A percentile compares a stretch with the other conserved stretches of the same genome.
Conservation (phyloP, 164 flowering plant species). For the Dillenia turbinata region DNA sequence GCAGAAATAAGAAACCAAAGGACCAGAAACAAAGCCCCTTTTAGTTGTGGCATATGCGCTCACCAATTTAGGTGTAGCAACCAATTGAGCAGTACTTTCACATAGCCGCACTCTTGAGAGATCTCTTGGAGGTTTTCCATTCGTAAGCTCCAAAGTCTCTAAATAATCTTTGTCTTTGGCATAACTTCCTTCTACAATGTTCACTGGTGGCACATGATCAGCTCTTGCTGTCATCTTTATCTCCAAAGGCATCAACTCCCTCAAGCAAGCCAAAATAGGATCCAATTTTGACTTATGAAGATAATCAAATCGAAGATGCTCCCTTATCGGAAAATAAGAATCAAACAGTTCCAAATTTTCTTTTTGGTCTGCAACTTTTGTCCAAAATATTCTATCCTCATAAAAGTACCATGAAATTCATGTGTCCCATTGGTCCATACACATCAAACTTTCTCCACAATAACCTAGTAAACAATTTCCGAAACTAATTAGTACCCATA, state of each 20-base stretch:
- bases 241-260: not conserved
- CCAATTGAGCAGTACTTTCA: conserved; percentile 38
- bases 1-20: not conserved
- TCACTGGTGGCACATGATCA: conserved; percentile 25
- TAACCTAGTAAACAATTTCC: no score
- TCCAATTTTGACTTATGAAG: no score
- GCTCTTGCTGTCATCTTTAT: conserved; percentile 37
- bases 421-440: no score
- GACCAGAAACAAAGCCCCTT: not conserved
- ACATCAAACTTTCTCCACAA: no score
- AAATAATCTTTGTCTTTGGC: conserved; percentile 20
- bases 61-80: conserved; percentile 27
- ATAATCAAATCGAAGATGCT: no score
- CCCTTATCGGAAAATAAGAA: no score
- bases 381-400: no score
- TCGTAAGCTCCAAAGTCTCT: conserved; percentile 21
- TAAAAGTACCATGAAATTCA: no score
- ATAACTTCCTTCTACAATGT: conserved; percentile 27
- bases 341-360: no score
- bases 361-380: no score
- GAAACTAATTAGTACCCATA: no score
- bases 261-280: no score
- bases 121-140: conserved; percentile 57
- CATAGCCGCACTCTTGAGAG: conserved; percentile 48
- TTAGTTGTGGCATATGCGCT: conserved; percentile 6